Evolutionary conservation across 129 eudicot species (phyloP), one percentile per base, ranked within the genome.

Genomic region (Helichrysum umbraculigerum): DNA sequence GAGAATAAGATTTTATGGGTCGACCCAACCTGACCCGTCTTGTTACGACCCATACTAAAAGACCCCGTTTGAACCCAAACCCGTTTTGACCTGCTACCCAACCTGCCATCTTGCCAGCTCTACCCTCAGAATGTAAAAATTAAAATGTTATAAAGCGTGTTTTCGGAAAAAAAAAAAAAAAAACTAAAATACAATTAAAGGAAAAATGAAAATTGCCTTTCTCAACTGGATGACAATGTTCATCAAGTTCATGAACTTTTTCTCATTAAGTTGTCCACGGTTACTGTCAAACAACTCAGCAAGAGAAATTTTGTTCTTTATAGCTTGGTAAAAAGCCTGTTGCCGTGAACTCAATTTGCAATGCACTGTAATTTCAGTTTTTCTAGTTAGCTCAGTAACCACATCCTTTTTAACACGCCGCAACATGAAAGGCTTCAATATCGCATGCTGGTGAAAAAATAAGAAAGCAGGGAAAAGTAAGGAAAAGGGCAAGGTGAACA

Each of bases 141-240:
- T 25, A 25, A 25, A 74, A 77, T 33, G 59, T 35, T 17, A 35
- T 57, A 50, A 68, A 68, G 73, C 7, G 29, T 11, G 68, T 35
- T 59, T 39, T 29, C 10, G 6, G 14, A 35, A 61, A 2, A 16
- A 34, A 14, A 21, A 34, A 14, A 21, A 30, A 22, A 35, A 15
- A 20, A 42, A 25, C 28, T 17, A 22, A 4, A 30, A 68, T 14
- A 39, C 12, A 54, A 16, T 12, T 25, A 61, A 8, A n/a, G 16
- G 37, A 76, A 35, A 7, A 34, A 66, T 8, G 47, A 39, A 39
- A 37, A 21, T 64, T 81, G 81, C 99, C 99, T 94, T 94, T 63
- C 99, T 87, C 71, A 94, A 90, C 84, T 94, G 99, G 86, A 94
- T 94, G 81, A 94, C 99, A 73, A 94, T 94, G 74, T 94, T 94